Conservation (phyloP, 768 basidiomycete genomes). For the Vararia minispora region DNA sequence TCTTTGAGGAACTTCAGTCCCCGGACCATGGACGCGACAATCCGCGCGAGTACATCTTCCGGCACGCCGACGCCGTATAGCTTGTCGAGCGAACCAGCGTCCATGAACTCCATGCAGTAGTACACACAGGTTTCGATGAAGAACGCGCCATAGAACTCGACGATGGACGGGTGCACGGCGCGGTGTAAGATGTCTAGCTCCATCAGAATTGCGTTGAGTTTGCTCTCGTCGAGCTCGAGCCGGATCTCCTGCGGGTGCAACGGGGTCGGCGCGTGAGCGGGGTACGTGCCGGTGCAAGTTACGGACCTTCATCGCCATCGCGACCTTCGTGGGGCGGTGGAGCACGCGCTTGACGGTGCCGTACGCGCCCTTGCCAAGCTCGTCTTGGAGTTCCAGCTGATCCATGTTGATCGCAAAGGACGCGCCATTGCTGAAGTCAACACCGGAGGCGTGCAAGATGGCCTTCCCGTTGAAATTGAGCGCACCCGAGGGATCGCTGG, state of each 20-base stretch:
- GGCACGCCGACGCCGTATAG: conserved; percentile 40
- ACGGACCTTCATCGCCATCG: conserved; percentile 97
- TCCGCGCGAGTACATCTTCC: conserved; percentile 75
- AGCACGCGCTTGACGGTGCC: conserved; percentile 95
- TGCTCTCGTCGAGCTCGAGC: conserved; percentile 86
- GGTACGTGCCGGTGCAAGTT: background rate
- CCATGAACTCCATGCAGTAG: conserved; percentile 99
- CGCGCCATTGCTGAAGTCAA: conserved; percentile 81
- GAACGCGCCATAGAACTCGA: conserved; percentile 98
- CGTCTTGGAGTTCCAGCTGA: conserved; percentile 82
- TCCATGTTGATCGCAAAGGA: conserved; percentile 93
- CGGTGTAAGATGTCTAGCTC: conserved; percentile 97
- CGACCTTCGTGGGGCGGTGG: conserved; percentile 88
- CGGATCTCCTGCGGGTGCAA: conserved; percentile 74
- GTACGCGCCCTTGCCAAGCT: conserved; percentile 93
- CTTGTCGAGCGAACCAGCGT: conserved; percentile 91
- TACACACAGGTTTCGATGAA: conserved; percentile 99
- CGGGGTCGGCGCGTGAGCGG: background rate
- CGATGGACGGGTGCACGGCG: conserved; percentile 81
- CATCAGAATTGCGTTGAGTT: conserved; percentile 95
- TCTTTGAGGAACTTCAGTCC: conserved; percentile 96
- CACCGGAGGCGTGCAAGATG: conserved; percentile 79
- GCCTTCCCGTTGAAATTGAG: conserved; percentile 93
- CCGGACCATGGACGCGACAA: conserved; percentile 72
- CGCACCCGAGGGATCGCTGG: conserved; percentile 92